Conservation (phyloP, 257 asterid species). For the Ilex aquifolium region DNA sequence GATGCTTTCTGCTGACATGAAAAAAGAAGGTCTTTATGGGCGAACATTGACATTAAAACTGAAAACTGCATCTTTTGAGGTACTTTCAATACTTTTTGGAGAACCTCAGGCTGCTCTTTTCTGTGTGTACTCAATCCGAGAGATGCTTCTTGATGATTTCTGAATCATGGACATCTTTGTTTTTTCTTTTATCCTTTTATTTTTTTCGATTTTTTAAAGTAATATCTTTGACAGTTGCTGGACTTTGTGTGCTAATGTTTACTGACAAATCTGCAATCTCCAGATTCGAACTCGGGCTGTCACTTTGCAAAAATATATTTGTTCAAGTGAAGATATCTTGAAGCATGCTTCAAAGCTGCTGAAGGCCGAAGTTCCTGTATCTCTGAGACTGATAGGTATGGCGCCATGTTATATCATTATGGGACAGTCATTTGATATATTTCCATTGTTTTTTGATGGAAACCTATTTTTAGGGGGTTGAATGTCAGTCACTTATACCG, state of each 20-base stretch:
- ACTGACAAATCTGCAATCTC: constrained; percentile 15
- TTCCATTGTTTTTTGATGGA: no score
- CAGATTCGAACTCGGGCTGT: constrained; percentile 92
- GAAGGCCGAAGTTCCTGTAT: constrained; percentile 81
- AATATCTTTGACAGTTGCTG: not conserved
- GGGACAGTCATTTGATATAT: no score
- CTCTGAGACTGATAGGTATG: constrained; percentile 91
- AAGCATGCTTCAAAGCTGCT: constrained; percentile 85
- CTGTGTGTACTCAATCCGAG: not conserved
- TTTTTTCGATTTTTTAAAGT: constrained; percentile 1
- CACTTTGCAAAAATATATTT: constrained; percentile 59
- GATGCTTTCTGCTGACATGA: constrained; percentile 77
- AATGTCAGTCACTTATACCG: no score
- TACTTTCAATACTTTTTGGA: constrained; percentile 13
- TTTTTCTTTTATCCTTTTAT: not conserved
- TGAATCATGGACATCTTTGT: constrained; percentile 2
- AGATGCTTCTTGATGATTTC: not conserved
- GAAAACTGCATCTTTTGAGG: constrained; percentile 92
- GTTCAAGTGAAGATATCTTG: constrained; percentile 70
- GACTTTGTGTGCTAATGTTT: not conserved
- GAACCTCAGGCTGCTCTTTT: not conserved
- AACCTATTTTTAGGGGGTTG: no score
- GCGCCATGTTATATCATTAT: not conserved
- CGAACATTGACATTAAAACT: constrained; percentile 83
- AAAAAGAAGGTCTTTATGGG: constrained; percentile 70